phyloP scores from a whole-genome alignment of 2,329 filamentous ascomycete genomes.

The Hortaea sp. region DNA sequence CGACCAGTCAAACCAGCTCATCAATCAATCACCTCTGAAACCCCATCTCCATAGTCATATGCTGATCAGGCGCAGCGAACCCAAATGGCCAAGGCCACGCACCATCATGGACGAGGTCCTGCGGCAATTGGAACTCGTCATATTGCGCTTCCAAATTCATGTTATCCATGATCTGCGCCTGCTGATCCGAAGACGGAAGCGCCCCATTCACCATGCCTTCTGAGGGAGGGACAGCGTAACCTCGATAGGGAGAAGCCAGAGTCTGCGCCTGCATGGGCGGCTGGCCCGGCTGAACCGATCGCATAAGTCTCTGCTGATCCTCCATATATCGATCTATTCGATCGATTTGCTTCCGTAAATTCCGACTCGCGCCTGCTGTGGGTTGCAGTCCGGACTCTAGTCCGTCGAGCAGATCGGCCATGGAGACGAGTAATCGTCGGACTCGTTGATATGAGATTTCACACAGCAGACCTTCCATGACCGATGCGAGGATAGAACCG shows the following conservation, averaged over 20 bases:
- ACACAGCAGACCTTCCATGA: conserved; percentile 36
- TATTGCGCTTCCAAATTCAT: conserved; percentile 1
- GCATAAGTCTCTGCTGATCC: conserved; percentile 13
- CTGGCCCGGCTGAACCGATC: conserved; percentile 5
- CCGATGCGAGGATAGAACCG: conserved; percentile 39
- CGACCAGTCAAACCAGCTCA: no score
- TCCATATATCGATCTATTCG: conserved; percentile 37
- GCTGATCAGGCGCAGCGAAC: neutral
- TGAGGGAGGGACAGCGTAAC: neutral
- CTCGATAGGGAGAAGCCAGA: neutral
- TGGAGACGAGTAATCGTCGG: conserved; percentile 31
- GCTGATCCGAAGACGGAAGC: neutral
- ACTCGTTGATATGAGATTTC: conserved; percentile 34
- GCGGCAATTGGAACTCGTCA: conserved; percentile 9
- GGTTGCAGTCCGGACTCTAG: conserved; percentile 34
- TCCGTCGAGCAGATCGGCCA: conserved; percentile 37
- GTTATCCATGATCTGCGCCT: neutral
- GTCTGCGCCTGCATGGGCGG: neutral
- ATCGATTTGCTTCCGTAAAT: conserved; percentile 32
- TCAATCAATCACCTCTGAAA: neutral
- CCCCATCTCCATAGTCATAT: conserved; percentile 1
- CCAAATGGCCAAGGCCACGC: conserved; percentile 9
- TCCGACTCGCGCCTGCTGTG: conserved; percentile 29
- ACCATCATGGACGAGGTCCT: conserved; percentile 3
- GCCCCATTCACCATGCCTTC: neutral